phyloP scores from a whole-genome alignment of 1,284 basidiomycete species.

The Hemileia vastatrix region DNA sequence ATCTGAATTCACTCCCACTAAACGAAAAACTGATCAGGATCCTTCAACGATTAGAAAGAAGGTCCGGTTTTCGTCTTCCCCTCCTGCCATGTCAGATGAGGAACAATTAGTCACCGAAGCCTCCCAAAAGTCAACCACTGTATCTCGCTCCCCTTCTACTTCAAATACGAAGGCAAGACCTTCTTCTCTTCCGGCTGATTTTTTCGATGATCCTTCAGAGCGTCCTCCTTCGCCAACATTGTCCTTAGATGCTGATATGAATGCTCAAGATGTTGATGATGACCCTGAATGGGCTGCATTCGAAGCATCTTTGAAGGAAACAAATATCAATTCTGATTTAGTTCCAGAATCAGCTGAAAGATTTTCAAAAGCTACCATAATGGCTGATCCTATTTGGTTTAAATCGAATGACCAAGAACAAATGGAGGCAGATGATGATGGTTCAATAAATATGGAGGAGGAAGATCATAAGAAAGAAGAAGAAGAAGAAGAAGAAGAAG shows the following conservation, averaged over 20 bases:
- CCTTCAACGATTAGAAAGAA: constrained; percentile 4
- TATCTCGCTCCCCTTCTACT: too few species aligned
- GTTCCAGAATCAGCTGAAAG: constrained; percentile 47
- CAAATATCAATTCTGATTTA: constrained; percentile 72
- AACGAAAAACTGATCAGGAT: background rate
- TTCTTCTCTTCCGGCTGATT: constrained; percentile 5
- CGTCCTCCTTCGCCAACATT: background rate
- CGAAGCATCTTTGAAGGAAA: constrained; percentile 31
- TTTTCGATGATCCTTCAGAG: constrained; percentile 19
- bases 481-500: constrained; percentile 62
- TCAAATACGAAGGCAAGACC: background rate
- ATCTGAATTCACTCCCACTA: background rate
- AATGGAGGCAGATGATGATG: constrained; percentile 1
- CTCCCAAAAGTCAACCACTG: too few species aligned
- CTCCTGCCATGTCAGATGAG: background rate
- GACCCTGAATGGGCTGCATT: constrained; percentile 22
- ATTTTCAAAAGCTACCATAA: constrained; percentile 33
- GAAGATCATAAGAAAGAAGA: constrained; percentile 76
- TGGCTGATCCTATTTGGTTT: constrained; percentile 26
- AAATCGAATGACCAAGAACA: constrained; percentile 32
- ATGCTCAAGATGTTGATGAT: background rate
- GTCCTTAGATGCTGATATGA: background rate
- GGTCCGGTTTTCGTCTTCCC: background rate
- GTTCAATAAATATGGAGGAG: constrained; percentile 60
- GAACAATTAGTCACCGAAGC: too few species aligned